These are phyloP conservation scores for Serpula lacrymans DNA, from an alignment of 768 basidiomycete genomes.

Conservation along the genomic window DNA sequence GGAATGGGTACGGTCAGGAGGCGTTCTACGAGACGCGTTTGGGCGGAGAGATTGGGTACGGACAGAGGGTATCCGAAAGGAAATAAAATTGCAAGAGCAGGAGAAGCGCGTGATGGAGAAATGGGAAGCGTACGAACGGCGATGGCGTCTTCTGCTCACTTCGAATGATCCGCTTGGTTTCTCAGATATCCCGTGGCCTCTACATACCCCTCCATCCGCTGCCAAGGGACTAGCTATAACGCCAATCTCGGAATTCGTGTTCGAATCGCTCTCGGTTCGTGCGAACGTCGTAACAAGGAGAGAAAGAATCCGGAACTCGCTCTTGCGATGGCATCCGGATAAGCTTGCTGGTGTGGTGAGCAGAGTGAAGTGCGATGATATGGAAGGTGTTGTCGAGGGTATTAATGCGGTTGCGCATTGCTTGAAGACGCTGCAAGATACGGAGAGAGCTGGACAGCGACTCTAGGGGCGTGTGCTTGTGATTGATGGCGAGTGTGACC, in stretches of 20 bases:
- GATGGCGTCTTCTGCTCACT: conserved; percentile 43
- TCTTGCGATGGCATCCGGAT: conserved; percentile 71
- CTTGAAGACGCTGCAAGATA: conserved; percentile 31
- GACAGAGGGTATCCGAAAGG: conserved; percentile 45
- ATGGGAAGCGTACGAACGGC: conserved; percentile 54
- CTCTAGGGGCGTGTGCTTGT: conserved; percentile 60
- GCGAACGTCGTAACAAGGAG: conserved; percentile 39
- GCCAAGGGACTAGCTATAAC: conserved; percentile 33
- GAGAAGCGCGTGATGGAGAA: conserved; percentile 35
- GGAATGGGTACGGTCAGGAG: conserved; percentile 59
- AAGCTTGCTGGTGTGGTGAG: conserved; percentile 47
- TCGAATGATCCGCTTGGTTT: conserved; percentile 36
- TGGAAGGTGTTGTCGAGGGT: conserved; percentile 42
- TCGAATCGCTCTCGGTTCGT: conserved; percentile 42
- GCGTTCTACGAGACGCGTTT: conserved; percentile 46
- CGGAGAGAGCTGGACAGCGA: conserved; percentile 70
- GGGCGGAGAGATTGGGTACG: conserved; percentile 50
- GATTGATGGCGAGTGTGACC: too few species aligned
- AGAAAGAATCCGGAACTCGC: conserved; percentile 54
- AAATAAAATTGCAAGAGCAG: conserved; percentile 42
- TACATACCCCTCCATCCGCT: conserved; percentile 17
- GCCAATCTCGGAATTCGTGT: conserved; percentile 47
- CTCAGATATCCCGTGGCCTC: conserved; percentile 63
- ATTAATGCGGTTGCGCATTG: conserved; percentile 40
- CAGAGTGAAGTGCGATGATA: conserved; percentile 42